phyloP scores from a whole-genome alignment of 495 filamentous ascomycete genomes.

The Penicillium argentinense region DNA sequence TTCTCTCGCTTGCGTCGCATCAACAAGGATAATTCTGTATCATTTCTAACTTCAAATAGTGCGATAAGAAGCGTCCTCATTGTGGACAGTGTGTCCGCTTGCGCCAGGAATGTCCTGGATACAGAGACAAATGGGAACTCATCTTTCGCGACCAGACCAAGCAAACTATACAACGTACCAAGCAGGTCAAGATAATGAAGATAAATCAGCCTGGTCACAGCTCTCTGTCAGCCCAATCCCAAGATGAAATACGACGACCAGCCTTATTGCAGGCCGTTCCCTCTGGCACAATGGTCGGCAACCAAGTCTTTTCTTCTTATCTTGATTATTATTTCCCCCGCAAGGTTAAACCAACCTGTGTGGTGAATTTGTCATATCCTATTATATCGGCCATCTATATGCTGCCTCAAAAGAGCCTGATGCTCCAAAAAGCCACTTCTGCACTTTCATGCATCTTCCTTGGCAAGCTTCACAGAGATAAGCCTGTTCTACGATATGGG shows the following conservation, averaged over 20 bases:
- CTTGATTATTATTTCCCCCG: neutral
- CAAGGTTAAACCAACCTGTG: neutral
- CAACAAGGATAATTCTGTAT: neutral
- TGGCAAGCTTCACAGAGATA: slow-evolving; percentile 2
- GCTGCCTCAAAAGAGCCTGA: slow-evolving; percentile 5
- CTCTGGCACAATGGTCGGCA: slow-evolving; percentile 2
- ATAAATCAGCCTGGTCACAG: neutral
- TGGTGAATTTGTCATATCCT: slow-evolving; percentile 2
- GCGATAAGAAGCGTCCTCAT: slow-evolving; percentile 27
- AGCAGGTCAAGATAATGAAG: neutral
- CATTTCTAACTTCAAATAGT: slow-evolving; percentile 11
- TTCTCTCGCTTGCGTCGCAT: neutral
- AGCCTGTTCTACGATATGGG: slow-evolving; percentile 3
- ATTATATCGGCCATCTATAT: slow-evolving; percentile 3
- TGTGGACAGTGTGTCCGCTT: slow-evolving; percentile 33
- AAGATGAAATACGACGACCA: neutral
- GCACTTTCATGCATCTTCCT: slow-evolving; percentile 9
- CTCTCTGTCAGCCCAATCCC: neutral
- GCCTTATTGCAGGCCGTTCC: neutral
- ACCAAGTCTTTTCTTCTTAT: slow-evolving; percentile 3
- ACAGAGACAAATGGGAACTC: slow-evolving; percentile 41
- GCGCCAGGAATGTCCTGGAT: slow-evolving; percentile 25
- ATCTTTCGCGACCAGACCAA: slow-evolving; percentile 44
- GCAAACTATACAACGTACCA: slow-evolving; percentile 9
- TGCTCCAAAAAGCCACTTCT: slow-evolving; percentile 4